A percentile compares a stretch with the other conserved stretches of the same genome.
phyloP scores from a whole-genome alignment of 495 filamentous ascomycete species.

The Hypoxylon trugodes region DNA sequence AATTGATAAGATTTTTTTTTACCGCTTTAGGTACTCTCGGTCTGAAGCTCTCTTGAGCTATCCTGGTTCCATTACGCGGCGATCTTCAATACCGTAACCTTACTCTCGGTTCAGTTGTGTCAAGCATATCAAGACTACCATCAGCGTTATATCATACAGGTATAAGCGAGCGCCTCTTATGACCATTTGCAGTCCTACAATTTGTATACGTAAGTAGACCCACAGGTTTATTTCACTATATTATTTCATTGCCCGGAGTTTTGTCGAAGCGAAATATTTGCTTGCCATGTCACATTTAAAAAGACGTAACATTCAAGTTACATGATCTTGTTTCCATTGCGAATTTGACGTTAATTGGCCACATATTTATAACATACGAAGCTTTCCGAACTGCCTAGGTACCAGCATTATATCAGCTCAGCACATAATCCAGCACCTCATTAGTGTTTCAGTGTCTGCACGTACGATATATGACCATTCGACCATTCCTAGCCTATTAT shows the following conservation, averaged over 20 bases:
- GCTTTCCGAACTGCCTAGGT: not conserved
- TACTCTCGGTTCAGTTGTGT: not conserved
- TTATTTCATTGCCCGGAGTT: no score
- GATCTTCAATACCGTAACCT: not conserved
- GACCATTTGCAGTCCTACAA: no score
- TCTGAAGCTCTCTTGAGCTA: conserved; percentile 1
- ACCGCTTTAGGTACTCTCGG: conserved; percentile 2
- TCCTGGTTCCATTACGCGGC: conserved; percentile 5
- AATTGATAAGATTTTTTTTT: not conserved
- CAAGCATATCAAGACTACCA: no score
- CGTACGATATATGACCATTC: not conserved
- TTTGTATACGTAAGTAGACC: no score
- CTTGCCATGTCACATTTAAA: no score
- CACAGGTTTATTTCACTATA: no score
- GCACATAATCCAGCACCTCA: not conserved
- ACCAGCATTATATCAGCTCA: not conserved
- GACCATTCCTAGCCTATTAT: not conserved
- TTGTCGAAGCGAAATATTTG: no score
- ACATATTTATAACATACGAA: not conserved
- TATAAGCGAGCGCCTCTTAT: no score
- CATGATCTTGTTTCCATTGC: no score
- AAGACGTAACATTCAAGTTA: no score
- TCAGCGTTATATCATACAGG: no score
- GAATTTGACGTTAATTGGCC: no score
- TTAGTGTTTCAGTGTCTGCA: conserved; percentile 2